Conservation (phyloP, 2,329 filamentous ascomycete genomes). For the Penicillium sp. region DNA sequence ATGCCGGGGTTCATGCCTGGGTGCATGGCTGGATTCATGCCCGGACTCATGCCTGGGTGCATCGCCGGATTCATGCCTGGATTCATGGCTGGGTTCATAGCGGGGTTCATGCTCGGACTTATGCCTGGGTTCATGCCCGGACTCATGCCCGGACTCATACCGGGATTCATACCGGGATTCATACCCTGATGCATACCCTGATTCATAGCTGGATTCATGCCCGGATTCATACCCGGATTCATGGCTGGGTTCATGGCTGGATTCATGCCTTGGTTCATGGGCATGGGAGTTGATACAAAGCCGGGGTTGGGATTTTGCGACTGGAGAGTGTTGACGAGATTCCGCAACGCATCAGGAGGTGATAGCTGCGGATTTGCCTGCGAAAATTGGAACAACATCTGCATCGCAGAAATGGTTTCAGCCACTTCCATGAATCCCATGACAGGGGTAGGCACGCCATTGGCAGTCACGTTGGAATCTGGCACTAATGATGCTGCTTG, state of each 20-base stretch:
- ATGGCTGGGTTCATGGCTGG: neutral
- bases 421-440: slow-evolving; percentile 64
- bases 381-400: slow-evolving; percentile 58
- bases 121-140: neutral
- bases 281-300: slow-evolving; percentile 32
- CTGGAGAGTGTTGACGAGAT: slow-evolving; percentile 51
- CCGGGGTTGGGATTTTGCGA: slow-evolving; percentile 34
- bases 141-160: neutral
- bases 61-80: neutral
- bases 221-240: neutral
- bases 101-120: neutral
- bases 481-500: slow-evolving; percentile 46
- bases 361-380: slow-evolving; percentile 54
- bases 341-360: slow-evolving; percentile 56
- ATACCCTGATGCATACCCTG: slow-evolving; percentile 5
- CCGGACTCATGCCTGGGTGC: neutral
- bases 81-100: neutral
- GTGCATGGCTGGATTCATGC: slow-evolving; percentile 21
- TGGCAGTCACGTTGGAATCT: slow-evolving; percentile 47
- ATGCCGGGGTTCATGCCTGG: slow-evolving; percentile 7
- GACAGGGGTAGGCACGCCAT: slow-evolving; percentile 57
- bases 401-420: slow-evolving; percentile 66
- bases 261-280: slow-evolving; percentile 12
- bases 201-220: neutral
- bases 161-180: slow-evolving; percentile 18